These are phyloP conservation scores for Chlorella sp. DNA, from an alignment of 139 green algal genomes.

Conservation along the genomic window DNA sequence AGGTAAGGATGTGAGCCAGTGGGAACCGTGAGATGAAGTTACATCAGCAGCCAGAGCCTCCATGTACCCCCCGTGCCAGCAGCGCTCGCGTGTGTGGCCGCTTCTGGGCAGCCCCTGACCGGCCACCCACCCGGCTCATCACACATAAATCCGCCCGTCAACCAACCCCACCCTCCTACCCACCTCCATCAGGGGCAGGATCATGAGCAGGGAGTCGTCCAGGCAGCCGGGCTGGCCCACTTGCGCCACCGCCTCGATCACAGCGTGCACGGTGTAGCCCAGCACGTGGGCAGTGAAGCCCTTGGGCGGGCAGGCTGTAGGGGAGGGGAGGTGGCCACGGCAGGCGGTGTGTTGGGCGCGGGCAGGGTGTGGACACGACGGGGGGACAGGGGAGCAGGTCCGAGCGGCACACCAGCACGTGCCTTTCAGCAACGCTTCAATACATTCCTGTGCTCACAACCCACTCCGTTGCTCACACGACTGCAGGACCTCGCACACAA, in stretches of 20 bases:
- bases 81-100: too few species aligned
- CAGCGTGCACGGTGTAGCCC: conserved; percentile 86
- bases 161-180: background rate
- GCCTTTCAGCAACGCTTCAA: too few species aligned
- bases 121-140: too few species aligned
- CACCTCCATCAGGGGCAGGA: conserved; percentile 80
- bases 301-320: conserved; percentile 49
- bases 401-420: too few species aligned
- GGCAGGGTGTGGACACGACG: background rate
- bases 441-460: too few species aligned
- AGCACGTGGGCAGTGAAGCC: conserved; percentile 91
- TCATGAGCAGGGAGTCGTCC: conserved; percentile 62
- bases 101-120: too few species aligned
- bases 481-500: conserved; percentile 53
- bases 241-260: conserved; percentile 65
- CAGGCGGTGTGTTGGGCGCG: background rate
- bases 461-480: conserved; percentile 28
- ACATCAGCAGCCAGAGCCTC: too few species aligned
- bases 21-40: background rate
- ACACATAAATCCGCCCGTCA: too few species aligned
- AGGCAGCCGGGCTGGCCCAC: conserved; percentile 52
- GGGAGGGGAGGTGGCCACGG: background rate
- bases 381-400: background rate
- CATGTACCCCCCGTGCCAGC: too few species aligned
- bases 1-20: background rate